Evolutionary conservation across 352 stramenopile species (phyloP), one percentile per base, ranked within the genome.

Genomic region (Globisporangium acanthophoron): DNA sequence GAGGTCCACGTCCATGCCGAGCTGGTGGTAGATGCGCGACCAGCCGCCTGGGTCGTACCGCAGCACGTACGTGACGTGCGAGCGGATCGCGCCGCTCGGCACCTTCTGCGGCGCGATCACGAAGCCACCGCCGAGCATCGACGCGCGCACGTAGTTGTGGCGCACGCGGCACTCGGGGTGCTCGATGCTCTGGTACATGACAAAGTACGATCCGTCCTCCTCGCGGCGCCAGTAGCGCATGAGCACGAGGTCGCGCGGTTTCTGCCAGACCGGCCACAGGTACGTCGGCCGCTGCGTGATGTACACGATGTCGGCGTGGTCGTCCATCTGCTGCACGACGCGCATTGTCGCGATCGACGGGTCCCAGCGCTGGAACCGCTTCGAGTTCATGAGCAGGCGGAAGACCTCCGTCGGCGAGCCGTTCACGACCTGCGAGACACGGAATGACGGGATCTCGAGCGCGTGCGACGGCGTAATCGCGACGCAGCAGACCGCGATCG

Each of bases 141-240:
- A 89, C 3, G 84, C 86, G 24, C 86, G 86, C 47, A 95, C 84
- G 57, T 84, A 95, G 61, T 94, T 93, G 68, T 93, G 84, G 31
- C 86, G 82, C 64, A 94, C 82, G 40, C 85, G 84, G 47, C 84
- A 92, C 57, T 95, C 85, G 0, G 86, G 84, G 61, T 95, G 86
- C 47, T 88, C 80, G 45, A 92, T 85, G 56, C 81, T 92, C 69
- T 95, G 85, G 72, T 92, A 95, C 84, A 95, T 95, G 73, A 95
- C 84, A 65, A 95, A 94, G 64, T 92, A 95, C 40, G 84, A 93
- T 18, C 86, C 86, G 59, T 95, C 86, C 66, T 95, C 86, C 64
- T 95, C 86, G 20, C 85, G 82, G 16, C 86, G 77, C 86, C 86
- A 95, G 70, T 95, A 95, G 39, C 86, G 86, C 74, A 94, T 87